Base-by-base conservation (phyloP, 108 stramenopile species). In the Bacterosira constricta region DNA sequence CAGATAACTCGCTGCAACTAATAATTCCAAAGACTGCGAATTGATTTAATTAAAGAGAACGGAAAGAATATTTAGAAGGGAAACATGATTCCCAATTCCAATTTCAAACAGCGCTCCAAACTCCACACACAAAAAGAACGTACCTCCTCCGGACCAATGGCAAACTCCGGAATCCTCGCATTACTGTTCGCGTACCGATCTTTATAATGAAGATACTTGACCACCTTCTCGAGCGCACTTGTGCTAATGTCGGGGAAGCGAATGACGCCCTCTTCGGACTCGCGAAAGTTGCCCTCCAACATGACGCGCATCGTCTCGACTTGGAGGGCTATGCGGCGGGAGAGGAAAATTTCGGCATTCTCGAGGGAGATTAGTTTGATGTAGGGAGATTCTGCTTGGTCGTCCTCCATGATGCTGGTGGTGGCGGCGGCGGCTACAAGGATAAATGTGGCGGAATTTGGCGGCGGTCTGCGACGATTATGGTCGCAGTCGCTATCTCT, bases 1-100 rank as follows among this genome's bases (percentile, higher is more conserved):
- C 45, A 94, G 62, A 75, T 92, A 94, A 51, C 88, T 91, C 11
- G 93, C 86, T 3, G 90, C 93, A 80, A 94, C 88, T 39, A 94
- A 47, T 9, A 94, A 71, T 70, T 94, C 93, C 54, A 94, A 75
- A 12, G 93, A 90, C 61, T 88, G 20, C n/a, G 4, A 15, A 36
- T 26, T 36, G 11, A 18, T 0, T 37, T n/a, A 37, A 21, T 57
- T 57, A 9, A 42, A 31, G 4, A 13, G 0, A 41, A n/a, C n/a
- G n/a, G n/a, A n/a, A n/a, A n/a, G n/a, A 11, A 29, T 31, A 68
- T 17, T 26, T 3, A 35, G 31, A 15, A 30, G 26, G 29, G 20
- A 13, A 9, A 8, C 7, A 18, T 18, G 18, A 63, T n/a, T 30
- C 39, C 30, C 17, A 26, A 9, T 45, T 9, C n/a, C n/a, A n/a